These are phyloP conservation scores for Trichoderma sp. DNA, from an alignment of 2,329 filamentous ascomycete species.

Conservation along the genomic window DNA sequence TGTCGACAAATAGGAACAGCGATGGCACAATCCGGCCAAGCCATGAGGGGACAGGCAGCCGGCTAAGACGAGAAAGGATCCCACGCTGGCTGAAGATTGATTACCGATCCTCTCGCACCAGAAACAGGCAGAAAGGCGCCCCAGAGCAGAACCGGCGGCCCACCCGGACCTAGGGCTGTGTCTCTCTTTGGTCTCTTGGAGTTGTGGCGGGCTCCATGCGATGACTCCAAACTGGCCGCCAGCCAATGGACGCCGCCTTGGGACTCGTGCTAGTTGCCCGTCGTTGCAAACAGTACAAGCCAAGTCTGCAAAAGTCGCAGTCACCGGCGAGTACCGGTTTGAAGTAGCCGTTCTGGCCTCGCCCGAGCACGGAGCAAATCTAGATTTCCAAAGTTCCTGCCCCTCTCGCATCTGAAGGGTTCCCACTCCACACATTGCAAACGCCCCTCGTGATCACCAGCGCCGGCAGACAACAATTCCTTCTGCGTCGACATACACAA, in stretches of 20 bases:
- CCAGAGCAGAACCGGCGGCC: neutral
- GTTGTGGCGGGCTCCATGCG: neutral
- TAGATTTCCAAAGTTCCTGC: constrained; percentile 19
- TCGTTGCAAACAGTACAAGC: neutral
- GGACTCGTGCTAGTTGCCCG: neutral
- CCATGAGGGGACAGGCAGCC: constrained; percentile 8
- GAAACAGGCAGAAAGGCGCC: constrained; percentile 5
- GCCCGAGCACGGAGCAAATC: constrained; percentile 24
- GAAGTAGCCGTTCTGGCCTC: neutral
- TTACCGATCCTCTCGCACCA: constrained; percentile 3
- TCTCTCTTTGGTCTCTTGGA: constrained; percentile 1
- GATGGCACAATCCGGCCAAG: constrained; percentile 14
- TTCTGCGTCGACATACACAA: neutral
- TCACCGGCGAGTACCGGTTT: neutral
- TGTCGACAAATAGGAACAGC: neutral
- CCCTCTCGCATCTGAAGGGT: constrained; percentile 16
- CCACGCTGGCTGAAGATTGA: neutral
- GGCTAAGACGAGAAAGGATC: constrained; percentile 1
- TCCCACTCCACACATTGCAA: constrained; percentile 20
- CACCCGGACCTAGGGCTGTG: constrained; percentile 14
- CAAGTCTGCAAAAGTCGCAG: neutral
- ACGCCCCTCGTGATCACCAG: constrained; percentile 20
- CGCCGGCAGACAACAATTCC: neutral
- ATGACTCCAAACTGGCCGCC: constrained; percentile 2
- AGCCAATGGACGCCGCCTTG: constrained; percentile 4